Percentiles rank a stretch among this genome's conserved stretches.
These are phyloP conservation scores for Penicillium expansum DNA, from an alignment of 2,329 filamentous ascomycete species.

Conservation along the genomic window DNA sequence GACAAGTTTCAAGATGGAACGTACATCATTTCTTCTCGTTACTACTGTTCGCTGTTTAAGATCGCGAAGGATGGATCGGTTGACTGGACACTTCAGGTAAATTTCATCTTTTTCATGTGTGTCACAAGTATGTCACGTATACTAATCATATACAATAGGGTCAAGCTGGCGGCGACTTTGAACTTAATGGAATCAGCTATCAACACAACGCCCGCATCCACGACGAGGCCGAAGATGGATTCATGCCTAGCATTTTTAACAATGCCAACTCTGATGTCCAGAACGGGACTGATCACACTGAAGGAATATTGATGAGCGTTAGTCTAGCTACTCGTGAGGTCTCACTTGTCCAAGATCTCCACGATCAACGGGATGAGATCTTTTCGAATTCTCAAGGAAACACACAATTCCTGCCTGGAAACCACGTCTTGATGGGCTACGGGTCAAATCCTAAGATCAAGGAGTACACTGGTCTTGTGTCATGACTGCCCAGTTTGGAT, in stretches of 20 bases:
- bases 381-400: slow-evolving; percentile 18
- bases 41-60: slow-evolving; percentile 6
- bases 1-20: slow-evolving; percentile 12
- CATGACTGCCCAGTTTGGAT: slow-evolving; percentile 32
- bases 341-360: neutral
- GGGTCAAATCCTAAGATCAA: slow-evolving; percentile 25
- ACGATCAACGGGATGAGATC: slow-evolving; percentile 1
- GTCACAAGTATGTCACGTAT: neutral
- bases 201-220: slow-evolving; percentile 35
- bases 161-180: slow-evolving; percentile 26
- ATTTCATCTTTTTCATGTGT: neutral
- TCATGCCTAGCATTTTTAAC: slow-evolving; percentile 31
- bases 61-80: slow-evolving; percentile 6
- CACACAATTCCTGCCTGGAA: slow-evolving; percentile 10
- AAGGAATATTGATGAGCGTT: slow-evolving; percentile 17
- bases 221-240: slow-evolving; percentile 24
- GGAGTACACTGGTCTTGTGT: slow-evolving; percentile 31
- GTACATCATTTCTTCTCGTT: neutral
- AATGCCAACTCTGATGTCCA: slow-evolving; percentile 25
- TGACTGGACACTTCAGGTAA: slow-evolving; percentile 18
- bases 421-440: slow-evolving; percentile 11
- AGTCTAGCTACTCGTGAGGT: slow-evolving; percentile 9
- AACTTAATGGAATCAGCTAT: slow-evolving; percentile 20
- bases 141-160: slow-evolving; percentile 14
- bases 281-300: neutral